These are phyloP conservation scores for Cutaneotrichosporon cyanovorans DNA, from an alignment of 1,284 basidiomycete species.

Conservation along the genomic window DNA sequence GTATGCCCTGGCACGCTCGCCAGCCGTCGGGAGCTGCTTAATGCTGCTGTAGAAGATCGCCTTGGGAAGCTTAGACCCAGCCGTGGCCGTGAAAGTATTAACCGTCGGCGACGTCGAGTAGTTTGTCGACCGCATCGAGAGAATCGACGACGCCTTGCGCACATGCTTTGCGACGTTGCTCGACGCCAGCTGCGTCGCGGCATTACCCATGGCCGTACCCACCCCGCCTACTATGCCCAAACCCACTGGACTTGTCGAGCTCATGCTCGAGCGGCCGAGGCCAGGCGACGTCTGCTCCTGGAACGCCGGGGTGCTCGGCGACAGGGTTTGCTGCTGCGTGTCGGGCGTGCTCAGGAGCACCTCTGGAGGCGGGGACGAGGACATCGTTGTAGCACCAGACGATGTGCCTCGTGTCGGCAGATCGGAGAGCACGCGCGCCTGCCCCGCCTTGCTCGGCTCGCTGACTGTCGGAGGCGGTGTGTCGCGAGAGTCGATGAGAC, in stretches of 20 bases:
- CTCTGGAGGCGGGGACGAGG: background rate
- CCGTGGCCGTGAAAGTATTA: constrained; percentile 31
- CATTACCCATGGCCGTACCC: background rate
- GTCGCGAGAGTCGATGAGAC: constrained; percentile 32
- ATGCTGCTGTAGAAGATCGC: constrained; percentile 71
- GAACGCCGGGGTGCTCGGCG: constrained; percentile 4
- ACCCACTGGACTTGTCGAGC: background rate
- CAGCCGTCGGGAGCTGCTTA: constrained; percentile 52
- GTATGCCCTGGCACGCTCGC: constrained; percentile 70
- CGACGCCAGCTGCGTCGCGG: background rate
- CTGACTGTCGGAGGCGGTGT: constrained; percentile 30
- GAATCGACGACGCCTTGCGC: constrained; percentile 27
- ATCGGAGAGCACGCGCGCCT: background rate
- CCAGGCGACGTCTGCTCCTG: background rate
- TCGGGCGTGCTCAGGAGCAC: background rate
- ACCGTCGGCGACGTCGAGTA: constrained; percentile 23
- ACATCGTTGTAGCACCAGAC: background rate
- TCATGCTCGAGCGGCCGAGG: background rate
- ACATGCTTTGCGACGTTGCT: constrained; percentile 8
- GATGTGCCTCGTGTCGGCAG: constrained; percentile 5
- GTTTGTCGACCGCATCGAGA: constrained; percentile 20
- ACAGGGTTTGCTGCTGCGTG: constrained; percentile 1
- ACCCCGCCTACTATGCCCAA: constrained; percentile 2
- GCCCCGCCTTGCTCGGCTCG: constrained; percentile 17
- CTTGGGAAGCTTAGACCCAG: constrained; percentile 54